These are phyloP conservation scores for Kodamaea lidongshanica DNA, from an alignment of 805 yeast genomes.

Conservation along the genomic window DNA sequence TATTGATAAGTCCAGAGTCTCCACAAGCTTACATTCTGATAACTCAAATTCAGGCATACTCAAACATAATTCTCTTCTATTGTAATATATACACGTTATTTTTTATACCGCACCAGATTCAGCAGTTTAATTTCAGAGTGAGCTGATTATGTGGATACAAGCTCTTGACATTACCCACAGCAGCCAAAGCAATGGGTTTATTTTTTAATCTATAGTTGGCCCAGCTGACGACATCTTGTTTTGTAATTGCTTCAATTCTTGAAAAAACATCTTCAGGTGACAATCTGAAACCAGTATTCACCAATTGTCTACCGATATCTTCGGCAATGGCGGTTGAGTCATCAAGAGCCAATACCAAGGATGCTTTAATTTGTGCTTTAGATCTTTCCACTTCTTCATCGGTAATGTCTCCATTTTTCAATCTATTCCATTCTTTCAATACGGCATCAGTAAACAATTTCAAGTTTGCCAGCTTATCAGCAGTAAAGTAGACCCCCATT, in stretches of 20 bases:
- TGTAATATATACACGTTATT: too few relatives aligned
- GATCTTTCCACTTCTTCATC: constrained; percentile 90
- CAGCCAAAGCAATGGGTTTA: constrained; percentile 86
- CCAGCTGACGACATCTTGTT: constrained; percentile 79
- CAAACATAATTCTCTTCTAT: too few relatives aligned
- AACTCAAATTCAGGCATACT: too few relatives aligned
- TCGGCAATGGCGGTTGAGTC: constrained; percentile 96
- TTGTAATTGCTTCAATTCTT: constrained; percentile 71
- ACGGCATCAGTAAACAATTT: constrained; percentile 68
- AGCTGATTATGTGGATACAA: constrained; percentile 66
- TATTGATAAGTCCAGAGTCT: too few relatives aligned
- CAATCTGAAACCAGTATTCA: constrained; percentile 80
- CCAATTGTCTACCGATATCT: constrained; percentile 95
- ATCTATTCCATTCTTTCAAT: constrained; percentile 81
- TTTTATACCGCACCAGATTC: too few relatives aligned
- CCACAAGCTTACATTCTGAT: too few relatives aligned
- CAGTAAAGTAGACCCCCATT: constrained; percentile 92
- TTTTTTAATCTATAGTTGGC: constrained; percentile 73
- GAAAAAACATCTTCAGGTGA: constrained; percentile 69
- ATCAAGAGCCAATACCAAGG: constrained; percentile 80
- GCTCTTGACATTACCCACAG: constrained; percentile 71
- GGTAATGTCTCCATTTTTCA: constrained; percentile 69
- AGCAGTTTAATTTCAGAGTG: too few relatives aligned
- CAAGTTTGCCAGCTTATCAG: constrained; percentile 67
- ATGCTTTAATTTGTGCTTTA: constrained; percentile 90